Conservation (phyloP, 352 stramenopile species). For the Aphanomyces stellatus region DNA sequence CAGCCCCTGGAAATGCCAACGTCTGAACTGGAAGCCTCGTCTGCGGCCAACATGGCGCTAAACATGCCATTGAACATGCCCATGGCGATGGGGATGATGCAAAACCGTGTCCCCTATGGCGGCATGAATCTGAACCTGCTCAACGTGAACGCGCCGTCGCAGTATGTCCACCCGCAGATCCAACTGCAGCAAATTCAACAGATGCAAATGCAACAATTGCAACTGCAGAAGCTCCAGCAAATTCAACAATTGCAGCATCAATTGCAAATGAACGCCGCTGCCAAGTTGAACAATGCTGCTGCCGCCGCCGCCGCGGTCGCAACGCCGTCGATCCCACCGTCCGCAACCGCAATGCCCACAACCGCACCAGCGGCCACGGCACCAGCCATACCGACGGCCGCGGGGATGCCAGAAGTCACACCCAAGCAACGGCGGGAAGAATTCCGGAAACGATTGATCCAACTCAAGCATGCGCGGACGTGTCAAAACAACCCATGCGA, state of each 20-base stretch:
- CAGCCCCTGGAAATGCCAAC: conserved; percentile 76
- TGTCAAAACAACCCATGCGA: conserved; percentile 61
- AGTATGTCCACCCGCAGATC: conserved; percentile 11
- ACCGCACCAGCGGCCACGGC: conserved; percentile 25
- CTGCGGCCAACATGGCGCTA: conserved; percentile 26
- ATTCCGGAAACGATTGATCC: conserved; percentile 72
- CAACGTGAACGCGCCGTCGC: neutral
- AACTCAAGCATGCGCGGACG: conserved; percentile 80
- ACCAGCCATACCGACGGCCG: neutral
- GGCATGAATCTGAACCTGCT: conserved; percentile 20
- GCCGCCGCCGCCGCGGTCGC: conserved; percentile 16
- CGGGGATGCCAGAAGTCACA: conserved; percentile 34
- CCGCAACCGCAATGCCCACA: conserved; percentile 17
- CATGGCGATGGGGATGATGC: conserved; percentile 16
- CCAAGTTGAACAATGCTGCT: neutral
- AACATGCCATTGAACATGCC: conserved; percentile 27
- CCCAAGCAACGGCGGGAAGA: conserved; percentile 82
- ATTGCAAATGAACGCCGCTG: conserved; percentile 31
- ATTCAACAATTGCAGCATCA: conserved; percentile 77
- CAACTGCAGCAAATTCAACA: conserved; percentile 53
- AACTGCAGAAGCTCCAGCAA: conserved; percentile 70
- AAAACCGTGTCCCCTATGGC: conserved; percentile 19
- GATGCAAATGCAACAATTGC: conserved; percentile 80
- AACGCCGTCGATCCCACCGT: conserved; percentile 15
- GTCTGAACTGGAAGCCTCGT: conserved; percentile 50